phyloP scores from a whole-genome alignment of 768 basidiomycete species.

The Amanita subjunquillea region DNA sequence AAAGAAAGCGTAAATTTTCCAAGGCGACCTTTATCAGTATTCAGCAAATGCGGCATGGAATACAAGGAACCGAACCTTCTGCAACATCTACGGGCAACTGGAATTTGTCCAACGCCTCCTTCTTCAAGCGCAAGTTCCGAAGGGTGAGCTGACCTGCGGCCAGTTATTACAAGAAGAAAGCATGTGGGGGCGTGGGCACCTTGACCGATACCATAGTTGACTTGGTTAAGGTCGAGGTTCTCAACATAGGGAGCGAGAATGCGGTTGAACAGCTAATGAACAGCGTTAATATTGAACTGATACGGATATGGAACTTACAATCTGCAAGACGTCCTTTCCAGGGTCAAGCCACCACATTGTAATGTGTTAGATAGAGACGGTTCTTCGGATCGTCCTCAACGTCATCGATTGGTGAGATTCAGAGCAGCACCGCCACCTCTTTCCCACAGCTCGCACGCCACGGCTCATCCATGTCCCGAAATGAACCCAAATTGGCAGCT shows the following conservation, averaged over 20 bases:
- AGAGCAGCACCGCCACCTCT: constrained; percentile 1
- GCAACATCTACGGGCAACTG: constrained; percentile 90
- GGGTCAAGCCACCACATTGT: constrained; percentile 87
- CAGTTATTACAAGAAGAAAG: constrained; percentile 5
- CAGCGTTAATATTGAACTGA: background rate
- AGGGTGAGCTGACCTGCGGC: constrained; percentile 63
- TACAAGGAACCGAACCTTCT: constrained; percentile 49
- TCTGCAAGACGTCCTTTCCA: constrained; percentile 74
- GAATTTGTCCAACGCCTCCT: constrained; percentile 90
- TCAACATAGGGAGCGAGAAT: constrained; percentile 93
- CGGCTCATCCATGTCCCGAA: background rate
- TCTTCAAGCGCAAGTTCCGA: constrained; percentile 79
- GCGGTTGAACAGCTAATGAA: constrained; percentile 67
- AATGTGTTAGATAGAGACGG: background rate
- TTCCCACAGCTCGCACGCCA: background rate
- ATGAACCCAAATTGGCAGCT: background rate
- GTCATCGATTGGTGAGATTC: constrained; percentile 1
- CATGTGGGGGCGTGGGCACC: constrained; percentile 29
- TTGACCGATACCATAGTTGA: constrained; percentile 88
- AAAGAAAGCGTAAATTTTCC: constrained; percentile 81
- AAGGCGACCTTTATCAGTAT: constrained; percentile 49
- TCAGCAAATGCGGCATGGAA: background rate
- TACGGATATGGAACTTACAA: constrained; percentile 35
- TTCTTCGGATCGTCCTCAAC: background rate
- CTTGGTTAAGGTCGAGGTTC: constrained; percentile 90